phyloP scores from a whole-genome alignment of 2,329 filamentous ascomycete genomes.

The Monosporascus sp. region DNA sequence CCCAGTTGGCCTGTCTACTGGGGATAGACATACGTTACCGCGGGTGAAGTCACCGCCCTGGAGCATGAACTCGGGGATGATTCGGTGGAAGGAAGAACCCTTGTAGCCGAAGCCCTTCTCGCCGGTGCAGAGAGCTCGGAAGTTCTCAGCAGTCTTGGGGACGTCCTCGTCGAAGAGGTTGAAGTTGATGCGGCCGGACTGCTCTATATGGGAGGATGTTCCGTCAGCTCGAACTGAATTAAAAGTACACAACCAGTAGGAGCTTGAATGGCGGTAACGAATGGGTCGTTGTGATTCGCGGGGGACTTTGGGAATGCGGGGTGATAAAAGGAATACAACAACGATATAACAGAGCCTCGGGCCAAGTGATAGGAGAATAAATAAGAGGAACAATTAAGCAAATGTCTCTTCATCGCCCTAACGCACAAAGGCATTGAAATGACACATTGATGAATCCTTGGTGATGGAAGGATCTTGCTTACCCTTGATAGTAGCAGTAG shows the following conservation, averaged over 20 bases:
- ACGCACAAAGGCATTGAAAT: neutral
- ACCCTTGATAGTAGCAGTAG: slow-evolving; percentile 55
- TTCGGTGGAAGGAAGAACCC: slow-evolving; percentile 83
- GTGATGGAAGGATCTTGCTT: slow-evolving; percentile 31
- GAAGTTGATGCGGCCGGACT: slow-evolving; percentile 80
- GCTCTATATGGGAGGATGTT: slow-evolving; percentile 42
- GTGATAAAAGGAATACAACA: neutral
- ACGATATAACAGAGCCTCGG: neutral
- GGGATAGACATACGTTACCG: slow-evolving; percentile 64
- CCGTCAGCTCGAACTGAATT: neutral
- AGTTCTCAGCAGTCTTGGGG: slow-evolving; percentile 84
- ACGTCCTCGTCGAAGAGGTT: slow-evolving; percentile 80
- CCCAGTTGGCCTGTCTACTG: neutral
- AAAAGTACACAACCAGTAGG: slow-evolving; percentile 6
- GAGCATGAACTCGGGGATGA: slow-evolving; percentile 92
- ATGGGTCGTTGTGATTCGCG: neutral
- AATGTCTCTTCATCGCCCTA: neutral
- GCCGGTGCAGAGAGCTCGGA: slow-evolving; percentile 75
- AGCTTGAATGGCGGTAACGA: slow-evolving; percentile 5
- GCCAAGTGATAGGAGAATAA: neutral
- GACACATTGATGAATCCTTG: neutral
- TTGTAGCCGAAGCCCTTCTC: slow-evolving; percentile 80
- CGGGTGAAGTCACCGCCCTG: slow-evolving; percentile 95
- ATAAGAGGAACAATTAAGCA: neutral
- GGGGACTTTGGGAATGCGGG: neutral